Conservation (phyloP, 1,284 basidiomycete genomes). For the Heimioporus retisporus region DNA sequence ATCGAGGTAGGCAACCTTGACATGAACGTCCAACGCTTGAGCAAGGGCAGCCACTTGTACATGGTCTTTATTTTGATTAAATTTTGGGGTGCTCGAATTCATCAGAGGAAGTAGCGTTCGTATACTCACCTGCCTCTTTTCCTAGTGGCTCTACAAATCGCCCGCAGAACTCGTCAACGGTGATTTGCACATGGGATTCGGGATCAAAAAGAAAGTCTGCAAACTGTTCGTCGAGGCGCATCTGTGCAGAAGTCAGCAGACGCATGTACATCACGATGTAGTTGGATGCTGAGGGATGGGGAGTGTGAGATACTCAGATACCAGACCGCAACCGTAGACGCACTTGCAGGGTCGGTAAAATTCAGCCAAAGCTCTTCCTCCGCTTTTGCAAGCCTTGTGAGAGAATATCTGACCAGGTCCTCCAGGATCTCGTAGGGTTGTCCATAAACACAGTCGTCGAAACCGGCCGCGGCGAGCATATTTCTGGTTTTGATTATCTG, state of each 20-base stretch:
- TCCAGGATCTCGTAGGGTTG: constrained; percentile 62
- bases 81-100: constrained; percentile 11
- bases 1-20: constrained; percentile 87
- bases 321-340: constrained; percentile 18
- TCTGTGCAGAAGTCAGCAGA: constrained; percentile 85
- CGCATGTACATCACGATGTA: constrained; percentile 82
- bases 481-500: constrained; percentile 64
- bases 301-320: no score
- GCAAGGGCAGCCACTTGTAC: constrained; percentile 87
- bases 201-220: constrained; percentile 83
- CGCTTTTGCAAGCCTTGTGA: constrained; percentile 44
- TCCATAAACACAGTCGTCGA: constrained; percentile 73
- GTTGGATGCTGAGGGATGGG: constrained; percentile 62
- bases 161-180: constrained; percentile 77
- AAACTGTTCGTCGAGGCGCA: constrained; percentile 69
- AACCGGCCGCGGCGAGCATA: constrained; percentile 70
- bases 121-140: constrained; percentile 77
- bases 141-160: constrained; percentile 84
- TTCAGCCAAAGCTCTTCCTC: constrained; percentile 48
- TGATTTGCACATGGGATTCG: constrained; percentile 60
- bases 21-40: constrained; percentile 72
- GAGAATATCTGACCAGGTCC: constrained; percentile 50
- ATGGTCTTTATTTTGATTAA: constrained; percentile 63
- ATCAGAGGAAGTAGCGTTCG: not conserved
- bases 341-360: constrained; percentile 70